Conservation (phyloP, 345 rosid genomes). For the Trapa incisa region DNA sequence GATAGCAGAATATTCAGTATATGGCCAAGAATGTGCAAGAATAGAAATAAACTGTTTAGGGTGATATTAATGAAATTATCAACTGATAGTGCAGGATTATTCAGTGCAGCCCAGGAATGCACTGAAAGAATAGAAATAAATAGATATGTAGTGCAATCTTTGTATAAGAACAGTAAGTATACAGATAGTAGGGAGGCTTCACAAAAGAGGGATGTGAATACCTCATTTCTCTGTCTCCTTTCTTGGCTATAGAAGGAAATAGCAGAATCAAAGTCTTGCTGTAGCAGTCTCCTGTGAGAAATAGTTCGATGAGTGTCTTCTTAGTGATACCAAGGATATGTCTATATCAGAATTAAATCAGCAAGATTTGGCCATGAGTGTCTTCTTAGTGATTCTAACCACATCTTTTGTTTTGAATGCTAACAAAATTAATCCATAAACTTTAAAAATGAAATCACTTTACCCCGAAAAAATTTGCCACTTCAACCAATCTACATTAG, state of each 20-base stretch:
- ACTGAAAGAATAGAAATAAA: neutral
- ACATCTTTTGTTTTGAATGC: no score
- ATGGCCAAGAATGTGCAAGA: neutral
- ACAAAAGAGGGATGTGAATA: slow-evolving; percentile 10
- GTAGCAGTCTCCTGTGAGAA: slow-evolving; percentile 71
- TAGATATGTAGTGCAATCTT: no score
- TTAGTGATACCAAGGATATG: neutral
- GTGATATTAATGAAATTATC: neutral
- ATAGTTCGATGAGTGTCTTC: neutral
- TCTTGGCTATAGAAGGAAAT: slow-evolving; percentile 85
- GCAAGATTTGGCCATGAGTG: neutral
- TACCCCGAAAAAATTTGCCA: no score
- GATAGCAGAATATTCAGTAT: neutral
- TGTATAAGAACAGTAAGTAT: no score
- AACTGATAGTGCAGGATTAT: neutral
- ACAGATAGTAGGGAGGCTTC: neutral
- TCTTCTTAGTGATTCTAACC: no score
- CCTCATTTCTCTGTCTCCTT: slow-evolving; percentile 85
- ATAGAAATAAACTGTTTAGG: neutral
- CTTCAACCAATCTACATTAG: no score
- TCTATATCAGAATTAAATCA: neutral
- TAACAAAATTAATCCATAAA: no score
- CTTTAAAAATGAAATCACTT: no score
- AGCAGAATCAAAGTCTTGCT: slow-evolving; percentile 85
- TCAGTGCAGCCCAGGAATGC: neutral